Evolutionary conservation across 345 rosid species (phyloP), one percentile per base, ranked within the genome.

Genomic region (Chamaenerion angustifolium): DNA sequence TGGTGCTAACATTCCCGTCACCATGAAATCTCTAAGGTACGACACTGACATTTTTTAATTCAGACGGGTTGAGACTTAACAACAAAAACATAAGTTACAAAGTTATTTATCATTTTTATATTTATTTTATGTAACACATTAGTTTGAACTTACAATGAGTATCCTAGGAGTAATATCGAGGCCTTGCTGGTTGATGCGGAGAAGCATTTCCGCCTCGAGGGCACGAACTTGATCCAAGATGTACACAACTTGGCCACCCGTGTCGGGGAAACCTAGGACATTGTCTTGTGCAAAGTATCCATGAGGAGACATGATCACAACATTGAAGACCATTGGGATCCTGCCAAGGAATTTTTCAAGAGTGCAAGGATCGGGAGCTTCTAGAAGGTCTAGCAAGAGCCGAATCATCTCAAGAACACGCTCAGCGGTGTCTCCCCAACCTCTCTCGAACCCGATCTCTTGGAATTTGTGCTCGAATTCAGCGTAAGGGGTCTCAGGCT

Each of bases 221-320:
- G 98, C 98, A 45, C 98, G 95, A 18, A 90, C 98, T 81, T 90
- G 98, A 72, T 90, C 98, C 72, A 90, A 72, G 70, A 90, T 86
- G 71, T 90, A 90, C 27, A 90, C 98, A 68, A 90, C 88, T 94
- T 90, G 98, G 62, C 98, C 98, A 51, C 98, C 98, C 0, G 98
- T 90, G 65, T 90, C 98, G 11, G 98, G 98, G 70, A 81, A 90
- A 8, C 98, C 98, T 64, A 90, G 70, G 60, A 90, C 98, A 51
- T 90, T 73, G 76, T 86, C 95, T 55, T 90, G 98, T 42, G 95
- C 98, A 42, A 90, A 90, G 77, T 76, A 90, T 16, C 98, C 98
- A 52, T 90, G 98, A 3, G 98, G 98, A 10, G 98, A 64, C 68
- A 90, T 82, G 61, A 90, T 90, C 58, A 86, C 95, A 16, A 90